phyloP scores from a whole-genome alignment of 1,284 basidiomycete genomes.

The Flammula alnicola region DNA sequence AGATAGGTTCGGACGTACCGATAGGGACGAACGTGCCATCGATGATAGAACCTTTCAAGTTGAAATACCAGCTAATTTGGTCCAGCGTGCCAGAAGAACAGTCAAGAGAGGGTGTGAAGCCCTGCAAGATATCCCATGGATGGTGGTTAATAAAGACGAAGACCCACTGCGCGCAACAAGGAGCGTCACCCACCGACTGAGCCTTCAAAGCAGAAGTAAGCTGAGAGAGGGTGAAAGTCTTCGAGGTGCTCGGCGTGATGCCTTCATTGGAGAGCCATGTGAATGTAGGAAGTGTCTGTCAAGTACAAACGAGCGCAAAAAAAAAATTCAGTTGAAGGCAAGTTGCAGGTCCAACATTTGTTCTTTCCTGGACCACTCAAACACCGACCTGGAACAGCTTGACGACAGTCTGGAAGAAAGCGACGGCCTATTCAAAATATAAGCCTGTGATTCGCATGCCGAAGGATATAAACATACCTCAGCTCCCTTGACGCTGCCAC shows the following conservation, averaged over 20 bases:
- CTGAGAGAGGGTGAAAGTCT: constrained; percentile 62
- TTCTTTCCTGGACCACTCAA: neutral
- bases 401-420: constrained; percentile 72
- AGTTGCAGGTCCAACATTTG: constrained; percentile 5
- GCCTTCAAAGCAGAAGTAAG: constrained; percentile 61
- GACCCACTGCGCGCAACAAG: constrained; percentile 10
- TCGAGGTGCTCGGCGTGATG: constrained; percentile 65
- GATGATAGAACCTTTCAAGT: constrained; percentile 66
- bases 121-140: constrained; percentile 31
- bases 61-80: constrained; percentile 70
- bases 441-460: neutral
- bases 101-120: constrained; percentile 60
- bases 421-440: constrained; percentile 63
- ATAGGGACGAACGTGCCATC: constrained; percentile 71
- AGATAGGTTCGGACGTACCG: constrained; percentile 40
- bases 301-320: neutral
- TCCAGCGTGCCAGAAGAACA: constrained; percentile 55
- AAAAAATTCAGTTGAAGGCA: constrained; percentile 2
- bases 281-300: constrained; percentile 74
- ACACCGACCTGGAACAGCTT: constrained; percentile 60
- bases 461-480: constrained; percentile 54
- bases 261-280: constrained; percentile 71
- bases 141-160: neutral
- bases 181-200: constrained; percentile 47
- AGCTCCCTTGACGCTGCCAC: constrained; percentile 58